phyloP scores from a whole-genome alignment of 345 rosid genomes.

The Acer yangbiense region DNA sequence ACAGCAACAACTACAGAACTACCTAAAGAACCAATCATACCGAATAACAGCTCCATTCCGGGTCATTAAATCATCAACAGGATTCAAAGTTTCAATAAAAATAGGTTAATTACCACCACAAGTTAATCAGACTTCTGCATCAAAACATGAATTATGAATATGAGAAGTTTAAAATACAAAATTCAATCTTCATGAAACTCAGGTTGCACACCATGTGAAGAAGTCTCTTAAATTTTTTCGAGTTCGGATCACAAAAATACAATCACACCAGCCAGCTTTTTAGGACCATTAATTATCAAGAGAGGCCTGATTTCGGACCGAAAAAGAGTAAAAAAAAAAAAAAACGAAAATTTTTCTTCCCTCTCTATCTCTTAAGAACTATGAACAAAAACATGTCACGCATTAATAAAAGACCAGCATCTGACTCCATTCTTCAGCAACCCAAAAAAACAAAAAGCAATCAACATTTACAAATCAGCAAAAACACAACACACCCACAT shows the following conservation, averaged over 20 bases:
- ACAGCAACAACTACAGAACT: not conserved
- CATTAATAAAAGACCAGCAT: not conserved
- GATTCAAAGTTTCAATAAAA: too few relatives aligned
- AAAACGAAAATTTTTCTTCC: not conserved
- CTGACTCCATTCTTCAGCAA: not conserved
- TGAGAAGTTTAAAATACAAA: too few relatives aligned
- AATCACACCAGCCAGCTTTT: not conserved
- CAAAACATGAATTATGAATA: not conserved
- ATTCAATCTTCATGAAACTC: not conserved
- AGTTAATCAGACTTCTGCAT: not conserved
- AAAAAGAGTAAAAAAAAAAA: not conserved
- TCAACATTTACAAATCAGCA: not conserved
- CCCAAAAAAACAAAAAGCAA: not conserved
- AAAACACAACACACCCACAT: not conserved
- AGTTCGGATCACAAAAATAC: not conserved
- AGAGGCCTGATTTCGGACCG: not conserved
- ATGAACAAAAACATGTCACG: not conserved
- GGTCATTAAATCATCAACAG: not conserved
- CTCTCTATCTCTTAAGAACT: too few relatives aligned
- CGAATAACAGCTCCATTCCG: not conserved
- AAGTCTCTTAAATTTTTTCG: not conserved
- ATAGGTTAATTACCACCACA: conserved; percentile 3
- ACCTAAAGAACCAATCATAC: not conserved
- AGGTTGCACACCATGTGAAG: not conserved
- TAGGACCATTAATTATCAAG: not conserved